Percentiles rank a stretch among this genome's conserved stretches.
Conservation (phyloP, 2,329 filamentous ascomycete genomes). For the Hansfordia pulvinata region DNA sequence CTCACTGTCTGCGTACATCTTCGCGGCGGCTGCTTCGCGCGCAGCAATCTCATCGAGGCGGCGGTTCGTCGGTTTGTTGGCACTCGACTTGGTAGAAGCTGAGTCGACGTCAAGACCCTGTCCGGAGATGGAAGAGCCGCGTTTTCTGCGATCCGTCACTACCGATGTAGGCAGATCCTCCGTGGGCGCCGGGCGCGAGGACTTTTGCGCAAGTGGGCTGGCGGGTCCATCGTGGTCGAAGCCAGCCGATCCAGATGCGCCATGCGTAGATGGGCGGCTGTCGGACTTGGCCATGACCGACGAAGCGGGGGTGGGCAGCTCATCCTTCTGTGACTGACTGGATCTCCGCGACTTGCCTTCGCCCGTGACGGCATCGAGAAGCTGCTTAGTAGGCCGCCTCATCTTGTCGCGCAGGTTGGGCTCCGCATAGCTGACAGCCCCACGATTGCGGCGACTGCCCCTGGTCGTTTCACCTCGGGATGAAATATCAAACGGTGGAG, state of each 20-base stretch:
- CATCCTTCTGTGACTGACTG: slow-evolving; percentile 20
- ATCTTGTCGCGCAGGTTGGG: slow-evolving; percentile 74
- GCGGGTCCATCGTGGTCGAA: no score
- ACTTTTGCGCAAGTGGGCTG: slow-evolving; percentile 29
- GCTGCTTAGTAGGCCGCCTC: slow-evolving; percentile 63
- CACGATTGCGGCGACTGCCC: slow-evolving; percentile 51
- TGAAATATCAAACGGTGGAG: slow-evolving; percentile 44
- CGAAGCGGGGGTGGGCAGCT: slow-evolving; percentile 5
- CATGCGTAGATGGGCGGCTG: no score
- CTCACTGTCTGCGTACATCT: slow-evolving; percentile 12
- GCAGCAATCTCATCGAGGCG: slow-evolving; percentile 15
- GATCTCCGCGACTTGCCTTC: slow-evolving; percentile 39
- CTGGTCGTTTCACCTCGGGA: slow-evolving; percentile 43
- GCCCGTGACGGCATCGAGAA: slow-evolving; percentile 61
- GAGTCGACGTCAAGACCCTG: slow-evolving; percentile 5
- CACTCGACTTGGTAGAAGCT: slow-evolving; percentile 4
- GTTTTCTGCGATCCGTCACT: slow-evolving; percentile 25
- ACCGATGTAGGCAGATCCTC: slow-evolving; percentile 18
- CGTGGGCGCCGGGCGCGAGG: slow-evolving; percentile 10
- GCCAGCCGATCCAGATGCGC: no score
- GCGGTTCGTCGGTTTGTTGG: slow-evolving; percentile 8
- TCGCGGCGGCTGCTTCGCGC: slow-evolving; percentile 15
- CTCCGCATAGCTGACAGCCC: slow-evolving; percentile 67
- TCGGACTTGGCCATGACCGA: no score
- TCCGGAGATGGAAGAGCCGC: slow-evolving; percentile 17